Percentiles rank a stretch among this genome's conserved stretches.
Conservation (phyloP, 768 basidiomycete species). For the Collybia mongolica region DNA sequence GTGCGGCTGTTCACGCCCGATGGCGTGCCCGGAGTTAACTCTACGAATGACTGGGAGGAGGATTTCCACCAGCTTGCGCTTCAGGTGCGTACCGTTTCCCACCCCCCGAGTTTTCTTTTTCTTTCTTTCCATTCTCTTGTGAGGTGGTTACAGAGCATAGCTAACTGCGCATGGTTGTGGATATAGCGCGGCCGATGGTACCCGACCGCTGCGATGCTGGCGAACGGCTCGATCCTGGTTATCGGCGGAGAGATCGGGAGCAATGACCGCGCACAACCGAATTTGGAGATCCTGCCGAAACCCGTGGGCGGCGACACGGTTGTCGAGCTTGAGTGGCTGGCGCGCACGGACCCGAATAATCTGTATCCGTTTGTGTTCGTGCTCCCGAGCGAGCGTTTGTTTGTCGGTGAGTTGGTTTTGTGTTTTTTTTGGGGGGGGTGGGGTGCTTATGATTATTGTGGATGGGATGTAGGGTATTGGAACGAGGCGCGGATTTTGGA, state of each 20-base stretch:
- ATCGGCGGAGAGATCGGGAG: slow-evolving; percentile 78
- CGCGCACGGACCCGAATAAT: slow-evolving; percentile 76
- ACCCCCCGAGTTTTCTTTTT: too few species aligned
- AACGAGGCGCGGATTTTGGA: slow-evolving; percentile 80
- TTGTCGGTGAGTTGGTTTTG: slow-evolving; percentile 51
- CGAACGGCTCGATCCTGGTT: slow-evolving; percentile 74
- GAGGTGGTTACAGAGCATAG: neutral
- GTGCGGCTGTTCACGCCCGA: slow-evolving; percentile 73
- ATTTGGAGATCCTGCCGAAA: slow-evolving; percentile 68
- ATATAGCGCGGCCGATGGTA: slow-evolving; percentile 73
- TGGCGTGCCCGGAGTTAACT: slow-evolving; percentile 64
- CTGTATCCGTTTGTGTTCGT: slow-evolving; percentile 77
- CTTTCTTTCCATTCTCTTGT: slow-evolving; percentile 5
- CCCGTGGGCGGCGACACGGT: slow-evolving; percentile 64
- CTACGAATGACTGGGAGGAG: slow-evolving; percentile 82
- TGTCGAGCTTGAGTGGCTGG: slow-evolving; percentile 62
- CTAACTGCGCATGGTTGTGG: too few species aligned
- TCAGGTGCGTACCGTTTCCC: slow-evolving; percentile 40
- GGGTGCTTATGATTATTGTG: neutral
- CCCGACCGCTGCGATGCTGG: slow-evolving; percentile 61
- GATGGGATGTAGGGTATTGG: slow-evolving; percentile 58
- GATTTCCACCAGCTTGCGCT: slow-evolving; percentile 53
- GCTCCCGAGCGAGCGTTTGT: slow-evolving; percentile 67
- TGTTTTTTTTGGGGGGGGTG: too few species aligned
- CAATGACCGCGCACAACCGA: slow-evolving; percentile 65